Evolutionary conservation across 345 rosid species (phyloP), one percentile per base, ranked within the genome.

Genomic region (Hibiscus mutabilis): DNA sequence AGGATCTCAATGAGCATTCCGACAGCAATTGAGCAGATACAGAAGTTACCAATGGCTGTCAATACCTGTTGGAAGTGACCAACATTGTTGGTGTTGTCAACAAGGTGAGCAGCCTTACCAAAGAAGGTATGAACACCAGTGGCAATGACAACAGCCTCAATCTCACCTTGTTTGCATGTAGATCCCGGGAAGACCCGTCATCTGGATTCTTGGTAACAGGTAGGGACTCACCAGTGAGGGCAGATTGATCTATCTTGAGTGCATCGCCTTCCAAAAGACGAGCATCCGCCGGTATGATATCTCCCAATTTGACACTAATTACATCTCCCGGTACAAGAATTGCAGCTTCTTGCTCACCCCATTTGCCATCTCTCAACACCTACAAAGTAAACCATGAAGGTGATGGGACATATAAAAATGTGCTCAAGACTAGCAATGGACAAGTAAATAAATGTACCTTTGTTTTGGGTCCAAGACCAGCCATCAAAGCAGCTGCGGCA

Each of bases 11-110:
- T 75, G 42, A 84, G 18, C 93, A 94, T 85, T 58, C 99, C 99
- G 9, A 84, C 42, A 21, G 79, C 93, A 65, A 94, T 94, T 3
- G 97, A 87, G 87, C 97, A 94, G 40, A 94, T 94, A 76, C 98
- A 94, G 79, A 94, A 94, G 88, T 94, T 94, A 72, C 99, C 97
- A 56, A 94, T 94, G 37, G 98, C 79, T 15, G 96, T 89, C 82
- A 94, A 55, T 75, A 93, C 98, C 92, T 88, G 77, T 73, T 93
- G 98, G 86, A 91, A 93, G 74, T 93, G 98, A 29, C 98, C 98
- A 79, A 93, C 87, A 47, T 91, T 89, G 79, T 93, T 87, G 74
- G 98, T 93, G 87, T 76, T 89, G 66, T 93, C 98, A 24, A 91
- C 97, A 31, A 93, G 95, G 81, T 88, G 94, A 69, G 98, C 98